Percentiles rank a stretch among this genome's conserved stretches.
phyloP scores from a whole-genome alignment of 345 rosid species.

The Pelargonium nanum region DNA sequence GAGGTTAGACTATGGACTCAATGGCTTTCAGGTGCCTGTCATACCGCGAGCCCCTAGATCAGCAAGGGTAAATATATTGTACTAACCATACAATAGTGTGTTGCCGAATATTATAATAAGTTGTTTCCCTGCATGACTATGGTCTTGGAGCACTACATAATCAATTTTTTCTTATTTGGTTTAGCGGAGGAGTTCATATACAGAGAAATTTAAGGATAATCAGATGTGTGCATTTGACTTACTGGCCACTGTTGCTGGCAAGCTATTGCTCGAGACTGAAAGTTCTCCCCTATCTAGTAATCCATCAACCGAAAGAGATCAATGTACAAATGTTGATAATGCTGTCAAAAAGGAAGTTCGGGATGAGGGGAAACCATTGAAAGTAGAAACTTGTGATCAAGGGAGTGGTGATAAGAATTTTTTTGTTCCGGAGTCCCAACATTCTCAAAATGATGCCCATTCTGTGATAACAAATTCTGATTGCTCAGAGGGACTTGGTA shows the following conservation, averaged over 20 bases:
- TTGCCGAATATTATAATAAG: conserved; percentile 1
- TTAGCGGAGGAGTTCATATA: conserved; percentile 50
- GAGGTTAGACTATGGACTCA: conserved; percentile 80
- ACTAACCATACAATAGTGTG: background rate
- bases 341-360: conserved; percentile 25
- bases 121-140: background rate
- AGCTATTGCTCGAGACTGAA: conserved; percentile 43
- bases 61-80: conserved; percentile 48
- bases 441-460: conserved; percentile 24
- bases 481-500: conserved; percentile 30
- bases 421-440: conserved; percentile 35
- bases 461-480: conserved; percentile 30
- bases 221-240: conserved; percentile 67
- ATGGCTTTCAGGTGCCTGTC: conserved; percentile 81
- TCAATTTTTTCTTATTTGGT: background rate
- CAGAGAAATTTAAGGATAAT: conserved; percentile 37
- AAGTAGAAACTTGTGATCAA: conserved; percentile 38
- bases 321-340: conserved; percentile 18
- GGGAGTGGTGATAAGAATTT: conserved; percentile 27
- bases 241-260: conserved; percentile 89
- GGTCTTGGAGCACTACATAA: background rate
- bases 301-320: conserved; percentile 28
- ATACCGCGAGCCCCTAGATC: conserved; percentile 94
- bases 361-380: conserved; percentile 20
- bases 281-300: conserved; percentile 29